Conservation (phyloP, 106 monocot species). For the Narthecium ossifragum region DNA sequence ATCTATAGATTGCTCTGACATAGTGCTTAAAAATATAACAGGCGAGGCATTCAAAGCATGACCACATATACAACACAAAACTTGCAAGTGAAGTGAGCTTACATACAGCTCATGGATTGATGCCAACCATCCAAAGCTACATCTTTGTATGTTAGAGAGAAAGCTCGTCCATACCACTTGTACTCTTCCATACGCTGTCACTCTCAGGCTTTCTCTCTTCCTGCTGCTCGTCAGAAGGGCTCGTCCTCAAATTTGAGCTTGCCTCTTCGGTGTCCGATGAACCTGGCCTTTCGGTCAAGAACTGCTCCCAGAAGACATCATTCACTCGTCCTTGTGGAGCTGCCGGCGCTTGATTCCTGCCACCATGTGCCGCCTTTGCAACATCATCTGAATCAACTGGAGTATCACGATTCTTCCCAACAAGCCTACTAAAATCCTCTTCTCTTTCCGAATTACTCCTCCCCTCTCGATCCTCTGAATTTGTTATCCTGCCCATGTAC, state of each 20-base stretch:
- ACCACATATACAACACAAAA: not conserved
- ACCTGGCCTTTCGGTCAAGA: slow-evolving; percentile 85
- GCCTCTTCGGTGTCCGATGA: slow-evolving; percentile 71
- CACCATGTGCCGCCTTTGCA: slow-evolving; percentile 1
- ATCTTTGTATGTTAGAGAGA: slow-evolving; percentile 21
- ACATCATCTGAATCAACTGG: not conserved
- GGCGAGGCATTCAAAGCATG: not conserved
- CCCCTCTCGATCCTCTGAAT: slow-evolving; percentile 9
- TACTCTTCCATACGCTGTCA: slow-evolving; percentile 10
- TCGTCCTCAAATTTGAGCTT: slow-evolving; percentile 44
- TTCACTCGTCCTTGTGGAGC: slow-evolving; percentile 50
- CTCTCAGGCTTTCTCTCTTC: slow-evolving; percentile 19
- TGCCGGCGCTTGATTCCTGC: slow-evolving; percentile 23
- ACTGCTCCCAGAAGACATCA: slow-evolving; percentile 98
- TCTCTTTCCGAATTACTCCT: slow-evolving; percentile 1
- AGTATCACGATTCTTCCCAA: slow-evolving; percentile 6
- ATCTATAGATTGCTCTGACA: not conserved
- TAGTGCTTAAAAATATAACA: not conserved
- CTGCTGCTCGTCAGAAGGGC: slow-evolving; percentile 24
- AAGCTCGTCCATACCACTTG: slow-evolving; percentile 32
- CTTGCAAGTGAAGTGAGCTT: not conserved
- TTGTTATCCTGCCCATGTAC: slow-evolving; percentile 9
- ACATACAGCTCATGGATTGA: not conserved
- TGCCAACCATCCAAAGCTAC: not conserved
- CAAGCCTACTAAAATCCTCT: slow-evolving; percentile 1